Evolutionary conservation across 495 filamentous ascomycete species (phyloP).

Genomic region (Sphaerosporella brunnea): DNA sequence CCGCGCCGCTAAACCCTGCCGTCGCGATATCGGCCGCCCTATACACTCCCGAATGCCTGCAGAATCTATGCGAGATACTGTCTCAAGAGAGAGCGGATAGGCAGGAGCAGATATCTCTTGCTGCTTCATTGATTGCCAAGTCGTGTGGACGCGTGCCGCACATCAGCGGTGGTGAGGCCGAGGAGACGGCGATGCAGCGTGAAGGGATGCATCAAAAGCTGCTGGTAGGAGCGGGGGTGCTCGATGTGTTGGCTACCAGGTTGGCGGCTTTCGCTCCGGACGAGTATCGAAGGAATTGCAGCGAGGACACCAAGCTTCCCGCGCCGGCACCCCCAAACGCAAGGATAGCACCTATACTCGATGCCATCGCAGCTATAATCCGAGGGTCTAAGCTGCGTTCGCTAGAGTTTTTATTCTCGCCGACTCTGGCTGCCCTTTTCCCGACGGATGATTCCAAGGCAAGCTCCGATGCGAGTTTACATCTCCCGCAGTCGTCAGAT

Average conservation of each 20-base stretch:
- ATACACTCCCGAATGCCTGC: constrained; percentile 17
- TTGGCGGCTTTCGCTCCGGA: constrained; percentile 53
- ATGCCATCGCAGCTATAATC: constrained; percentile 64
- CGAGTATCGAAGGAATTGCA: constrained; percentile 32
- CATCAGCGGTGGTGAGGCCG: constrained; percentile 2
- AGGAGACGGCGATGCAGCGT: constrained; percentile 39
- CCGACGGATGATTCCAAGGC: constrained; percentile 24
- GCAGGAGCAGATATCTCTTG: constrained; percentile 51
- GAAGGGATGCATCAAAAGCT: constrained; percentile 45
- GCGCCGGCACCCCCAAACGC: constrained; percentile 40
- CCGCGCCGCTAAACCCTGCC: constrained; percentile 19
- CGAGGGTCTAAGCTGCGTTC: constrained; percentile 60
- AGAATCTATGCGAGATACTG: constrained; percentile 42
- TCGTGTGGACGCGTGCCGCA: constrained; percentile 16
- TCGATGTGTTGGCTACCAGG: constrained; percentile 63
- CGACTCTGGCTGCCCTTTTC: constrained; percentile 55
- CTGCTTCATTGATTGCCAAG: constrained; percentile 49
- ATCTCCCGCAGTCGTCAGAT: neutral
- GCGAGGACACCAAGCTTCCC: constrained; percentile 30
- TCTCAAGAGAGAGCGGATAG: constrained; percentile 35
- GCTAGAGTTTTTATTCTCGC: constrained; percentile 59
- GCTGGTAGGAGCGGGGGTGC: constrained; percentile 50
- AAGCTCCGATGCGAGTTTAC: neutral
- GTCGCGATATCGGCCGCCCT: constrained; percentile 15
- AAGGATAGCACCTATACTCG: constrained; percentile 54